These are phyloP conservation scores for Exobasidium rhododendri DNA, from an alignment of 1,284 basidiomycete species.

Conservation along the genomic window DNA sequence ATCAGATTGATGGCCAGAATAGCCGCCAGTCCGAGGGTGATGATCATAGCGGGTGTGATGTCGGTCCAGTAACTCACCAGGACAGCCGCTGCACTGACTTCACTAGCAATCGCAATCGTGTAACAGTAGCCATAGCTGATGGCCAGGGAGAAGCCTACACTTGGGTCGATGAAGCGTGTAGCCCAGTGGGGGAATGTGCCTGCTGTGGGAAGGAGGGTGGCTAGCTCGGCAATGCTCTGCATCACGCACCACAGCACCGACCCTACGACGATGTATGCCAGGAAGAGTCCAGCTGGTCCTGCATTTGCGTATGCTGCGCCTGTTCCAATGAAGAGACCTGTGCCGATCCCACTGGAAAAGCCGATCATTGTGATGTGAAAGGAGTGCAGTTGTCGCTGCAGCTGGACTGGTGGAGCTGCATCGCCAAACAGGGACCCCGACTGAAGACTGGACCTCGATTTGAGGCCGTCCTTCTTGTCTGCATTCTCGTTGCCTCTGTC, in stretches of 20 bases:
- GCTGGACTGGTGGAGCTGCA: neutral
- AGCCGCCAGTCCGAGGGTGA: slow-evolving; percentile 11
- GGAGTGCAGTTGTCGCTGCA: neutral
- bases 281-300: slow-evolving; percentile 56
- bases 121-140: slow-evolving; percentile 29
- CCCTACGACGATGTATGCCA: slow-evolving; percentile 11
- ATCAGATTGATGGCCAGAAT: slow-evolving; percentile 53
- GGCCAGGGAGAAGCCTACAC: slow-evolving; percentile 26
- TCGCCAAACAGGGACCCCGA: neutral
- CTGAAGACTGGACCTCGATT: too few species aligned
- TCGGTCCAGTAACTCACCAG: slow-evolving; percentile 56
- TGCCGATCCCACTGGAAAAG: slow-evolving; percentile 54
- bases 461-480: too few species aligned
- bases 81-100: slow-evolving; percentile 71
- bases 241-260: slow-evolving; percentile 3
- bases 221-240: neutral
- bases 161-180: slow-evolving; percentile 22
- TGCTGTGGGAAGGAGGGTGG: slow-evolving; percentile 43
- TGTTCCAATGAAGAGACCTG: slow-evolving; percentile 67
- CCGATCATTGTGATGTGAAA: slow-evolving; percentile 17
- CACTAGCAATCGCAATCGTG: slow-evolving; percentile 64
- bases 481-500: too few species aligned
- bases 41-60: slow-evolving; percentile 34
- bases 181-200: neutral
- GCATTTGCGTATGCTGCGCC: slow-evolving; percentile 61